Evolutionary conservation across 2,329 filamentous ascomycete species (phyloP), one percentile per base, ranked within the genome.

Genomic region (Hypoxylon sp.): DNA sequence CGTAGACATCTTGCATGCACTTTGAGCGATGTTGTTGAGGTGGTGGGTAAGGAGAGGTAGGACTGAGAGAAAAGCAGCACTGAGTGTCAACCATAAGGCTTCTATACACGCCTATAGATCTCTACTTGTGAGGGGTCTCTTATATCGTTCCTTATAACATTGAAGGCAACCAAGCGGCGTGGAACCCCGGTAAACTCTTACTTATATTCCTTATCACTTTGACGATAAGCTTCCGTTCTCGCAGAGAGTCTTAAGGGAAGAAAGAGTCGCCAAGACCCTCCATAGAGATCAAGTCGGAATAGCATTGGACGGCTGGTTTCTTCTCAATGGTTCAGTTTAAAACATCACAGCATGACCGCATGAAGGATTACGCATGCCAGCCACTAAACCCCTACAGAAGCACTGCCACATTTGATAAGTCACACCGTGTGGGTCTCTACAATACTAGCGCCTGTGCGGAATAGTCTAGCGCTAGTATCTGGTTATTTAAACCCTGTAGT

Each of bases 391-490:
- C 39, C 8, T 44, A 5, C 13, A 22, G 39, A 2, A 44, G 39
- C 39, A 44, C 39, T 22, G 39, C 39, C 39, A 44, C 39, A 44
- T 44, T 44, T 8, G 3, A 44, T 1, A 44, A 1, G 17, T 44
- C 39, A 46, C 44, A 63, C 60, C 51, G 60, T 63, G 46, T 29
- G 24, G 37, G 11, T 13, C 44, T 17, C 5, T 31, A 17, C 17
- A 5, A 29, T 24, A 31, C n/a, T 55, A 55, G 26, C 35, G 11
- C 17, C 26, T 42, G 52, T 53, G 51, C 3, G 17, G 39, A 44
- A 44, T 44, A 44, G 46, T 44, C 39, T 65, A 68, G 56, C 57
- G 56, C 46, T 10, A 53, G 37, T 47, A 52, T 47, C 47, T 52
- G 47, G 6, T 29, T 11, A n/a, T 11, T 56, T 48, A 42, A 47